phyloP scores from a whole-genome alignment of 768 basidiomycete species.

The Thelephora ganbajun region DNA sequence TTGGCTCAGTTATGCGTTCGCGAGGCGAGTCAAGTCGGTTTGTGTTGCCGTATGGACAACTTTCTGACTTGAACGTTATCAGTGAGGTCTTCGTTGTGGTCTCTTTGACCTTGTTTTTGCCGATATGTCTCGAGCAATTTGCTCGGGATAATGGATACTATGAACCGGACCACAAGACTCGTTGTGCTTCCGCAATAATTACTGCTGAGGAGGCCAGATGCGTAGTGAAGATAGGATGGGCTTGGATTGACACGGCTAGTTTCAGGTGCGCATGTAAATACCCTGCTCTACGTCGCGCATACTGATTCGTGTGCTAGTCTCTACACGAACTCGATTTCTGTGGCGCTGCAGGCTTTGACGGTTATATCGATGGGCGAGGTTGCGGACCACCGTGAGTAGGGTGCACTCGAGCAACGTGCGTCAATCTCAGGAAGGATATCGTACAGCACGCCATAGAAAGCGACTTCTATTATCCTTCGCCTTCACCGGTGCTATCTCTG shows the following conservation, averaged over 20 bases:
- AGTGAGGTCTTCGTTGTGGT: slow-evolving; percentile 78
- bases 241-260: slow-evolving; percentile 85
- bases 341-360: slow-evolving; percentile 81
- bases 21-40: slow-evolving; percentile 33
- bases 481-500: slow-evolving; percentile 49
- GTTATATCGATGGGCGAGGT: slow-evolving; percentile 91
- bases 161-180: slow-evolving; percentile 49
- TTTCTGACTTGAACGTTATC: neutral
- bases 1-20: slow-evolving; percentile 80
- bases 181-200: slow-evolving; percentile 27
- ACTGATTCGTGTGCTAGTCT: slow-evolving; percentile 31
- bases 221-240: slow-evolving; percentile 69
- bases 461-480: slow-evolving; percentile 67
- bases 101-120: slow-evolving; percentile 68
- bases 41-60: neutral
- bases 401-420: neutral
- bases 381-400: slow-evolving; percentile 71
- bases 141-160: slow-evolving; percentile 79
- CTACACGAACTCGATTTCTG: slow-evolving; percentile 78
- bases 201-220: slow-evolving; percentile 35
- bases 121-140: slow-evolving; percentile 78
- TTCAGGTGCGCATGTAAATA: slow-evolving; percentile 45
- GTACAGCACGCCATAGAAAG: slow-evolving; percentile 55
- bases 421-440: slow-evolving; percentile 1
- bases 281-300: neutral